A percentile compares a stretch with the other conserved stretches of the same genome.
Conservation (phyloP, 2,329 filamentous ascomycete species). For the Fusarium decemcellulare region DNA sequence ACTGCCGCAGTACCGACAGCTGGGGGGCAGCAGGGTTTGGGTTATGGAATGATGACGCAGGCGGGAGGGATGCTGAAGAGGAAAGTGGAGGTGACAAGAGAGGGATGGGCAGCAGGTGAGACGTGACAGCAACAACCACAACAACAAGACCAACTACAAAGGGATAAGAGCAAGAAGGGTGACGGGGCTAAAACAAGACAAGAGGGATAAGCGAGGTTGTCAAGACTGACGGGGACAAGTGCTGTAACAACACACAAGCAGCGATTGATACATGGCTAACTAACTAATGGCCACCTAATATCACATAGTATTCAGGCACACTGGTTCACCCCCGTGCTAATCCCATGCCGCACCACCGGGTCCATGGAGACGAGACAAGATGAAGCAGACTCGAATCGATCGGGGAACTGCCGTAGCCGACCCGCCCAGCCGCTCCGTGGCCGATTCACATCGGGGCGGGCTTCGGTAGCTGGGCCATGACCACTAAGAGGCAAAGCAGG, state of each 20-base stretch:
- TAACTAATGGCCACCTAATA: conserved; percentile 8
- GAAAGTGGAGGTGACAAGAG: conserved; percentile 6
- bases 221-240: not conserved
- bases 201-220: not conserved
- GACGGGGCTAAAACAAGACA: not conserved
- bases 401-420: not conserved
- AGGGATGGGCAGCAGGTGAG: not conserved
- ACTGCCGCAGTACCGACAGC: conserved; percentile 6
- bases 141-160: no score
- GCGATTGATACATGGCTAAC: not conserved
- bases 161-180: not conserved
- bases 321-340: conserved; percentile 15
- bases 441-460: not conserved
- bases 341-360: not conserved
- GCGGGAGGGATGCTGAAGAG: not conserved
- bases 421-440: not conserved
- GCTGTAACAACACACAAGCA: not conserved
- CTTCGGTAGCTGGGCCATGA: not conserved
- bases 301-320: conserved; percentile 20
- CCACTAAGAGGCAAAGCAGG: not conserved
- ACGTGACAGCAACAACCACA: not conserved
- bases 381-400: not conserved
- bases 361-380: not conserved
- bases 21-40: conserved; percentile 3
- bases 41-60: conserved; percentile 1